These are phyloP conservation scores for Cyphellophora attinorum DNA, from an alignment of 2,329 filamentous ascomycete species.

Conservation along the genomic window DNA sequence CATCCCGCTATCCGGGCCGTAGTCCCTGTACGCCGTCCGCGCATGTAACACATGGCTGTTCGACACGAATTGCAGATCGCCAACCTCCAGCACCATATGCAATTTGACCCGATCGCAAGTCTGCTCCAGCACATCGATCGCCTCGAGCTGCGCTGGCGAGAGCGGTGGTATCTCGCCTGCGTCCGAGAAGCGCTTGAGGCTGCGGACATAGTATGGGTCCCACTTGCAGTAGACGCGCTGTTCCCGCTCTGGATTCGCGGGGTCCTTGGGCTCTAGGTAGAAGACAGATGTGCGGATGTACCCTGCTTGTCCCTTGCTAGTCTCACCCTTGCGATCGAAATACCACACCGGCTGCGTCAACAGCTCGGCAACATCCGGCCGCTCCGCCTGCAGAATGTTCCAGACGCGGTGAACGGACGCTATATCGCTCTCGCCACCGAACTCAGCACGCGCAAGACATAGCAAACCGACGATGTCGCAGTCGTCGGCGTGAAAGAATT, in stretches of 20 bases:
- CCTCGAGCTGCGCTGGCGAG: constrained; percentile 58
- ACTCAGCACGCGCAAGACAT: constrained; percentile 66
- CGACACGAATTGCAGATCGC: constrained; percentile 78
- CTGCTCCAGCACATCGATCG: constrained; percentile 61
- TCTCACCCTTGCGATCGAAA: constrained; percentile 84
- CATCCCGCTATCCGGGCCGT: constrained; percentile 36
- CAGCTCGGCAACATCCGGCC: constrained; percentile 67
- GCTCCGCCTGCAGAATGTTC: constrained; percentile 65
- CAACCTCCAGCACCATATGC: constrained; percentile 79
- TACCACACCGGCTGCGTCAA: constrained; percentile 78
- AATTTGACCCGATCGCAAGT: constrained; percentile 64
- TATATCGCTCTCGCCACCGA: constrained; percentile 78
- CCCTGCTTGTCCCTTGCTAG: constrained; percentile 61
- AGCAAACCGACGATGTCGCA: constrained; percentile 74
- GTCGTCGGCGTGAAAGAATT: constrained; percentile 82
- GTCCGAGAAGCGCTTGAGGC: constrained; percentile 64
- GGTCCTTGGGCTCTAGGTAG: constrained; percentile 69
- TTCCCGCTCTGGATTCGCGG: constrained; percentile 30
- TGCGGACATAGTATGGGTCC: constrained; percentile 82
- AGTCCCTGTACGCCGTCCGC: constrained; percentile 68
- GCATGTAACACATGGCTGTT: constrained; percentile 77
- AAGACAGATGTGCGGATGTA: constrained; percentile 65
- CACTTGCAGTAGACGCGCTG: constrained; percentile 69
- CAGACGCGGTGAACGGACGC: constrained; percentile 71
- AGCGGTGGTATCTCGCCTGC: constrained; percentile 63